Conservation (phyloP, 2,329 filamentous ascomycete genomes). For the Leptodontidium sp. region DNA sequence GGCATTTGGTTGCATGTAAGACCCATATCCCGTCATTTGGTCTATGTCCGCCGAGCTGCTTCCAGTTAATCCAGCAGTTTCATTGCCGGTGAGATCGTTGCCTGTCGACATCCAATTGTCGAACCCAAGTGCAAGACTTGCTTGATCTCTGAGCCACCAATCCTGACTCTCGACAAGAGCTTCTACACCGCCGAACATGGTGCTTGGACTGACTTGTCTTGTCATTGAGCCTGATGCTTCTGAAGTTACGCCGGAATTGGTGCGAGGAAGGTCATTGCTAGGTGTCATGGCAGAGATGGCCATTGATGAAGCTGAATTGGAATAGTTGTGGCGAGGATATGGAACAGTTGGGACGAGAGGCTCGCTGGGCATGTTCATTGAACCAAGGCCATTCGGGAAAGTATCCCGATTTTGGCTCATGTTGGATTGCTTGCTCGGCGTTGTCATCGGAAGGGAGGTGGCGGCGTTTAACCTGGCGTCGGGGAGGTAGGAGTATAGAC, state of each 20-base stretch:
- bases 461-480: constrained; percentile 22
- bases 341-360: constrained; percentile 36
- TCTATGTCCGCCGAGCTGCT: constrained; percentile 22
- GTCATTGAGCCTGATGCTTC: constrained; percentile 33
- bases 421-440: constrained; percentile 20
- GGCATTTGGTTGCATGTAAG: constrained; percentile 26
- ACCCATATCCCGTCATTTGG: constrained; percentile 23
- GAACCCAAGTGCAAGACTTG: constrained; percentile 65
- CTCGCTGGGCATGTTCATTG: constrained; percentile 32
- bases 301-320: constrained; percentile 27
- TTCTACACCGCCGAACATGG: constrained; percentile 66
- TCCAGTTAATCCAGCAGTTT: neutral
- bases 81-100: constrained; percentile 22
- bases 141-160: constrained; percentile 71
- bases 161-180: constrained; percentile 70
- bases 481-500: constrained; percentile 42
- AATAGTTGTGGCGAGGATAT: constrained; percentile 32
- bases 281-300: constrained; percentile 27
- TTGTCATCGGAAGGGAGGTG: constrained; percentile 1
- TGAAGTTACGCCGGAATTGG: constrained; percentile 32
- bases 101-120: constrained; percentile 62
- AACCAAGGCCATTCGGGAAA: constrained; percentile 23
- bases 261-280: constrained; percentile 29
- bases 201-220: constrained; percentile 53
- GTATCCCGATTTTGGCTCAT: constrained; percentile 6